These are phyloP conservation scores for Fusarium anthophilum DNA, from an alignment of 2,329 filamentous ascomycete genomes.

Conservation along the genomic window DNA sequence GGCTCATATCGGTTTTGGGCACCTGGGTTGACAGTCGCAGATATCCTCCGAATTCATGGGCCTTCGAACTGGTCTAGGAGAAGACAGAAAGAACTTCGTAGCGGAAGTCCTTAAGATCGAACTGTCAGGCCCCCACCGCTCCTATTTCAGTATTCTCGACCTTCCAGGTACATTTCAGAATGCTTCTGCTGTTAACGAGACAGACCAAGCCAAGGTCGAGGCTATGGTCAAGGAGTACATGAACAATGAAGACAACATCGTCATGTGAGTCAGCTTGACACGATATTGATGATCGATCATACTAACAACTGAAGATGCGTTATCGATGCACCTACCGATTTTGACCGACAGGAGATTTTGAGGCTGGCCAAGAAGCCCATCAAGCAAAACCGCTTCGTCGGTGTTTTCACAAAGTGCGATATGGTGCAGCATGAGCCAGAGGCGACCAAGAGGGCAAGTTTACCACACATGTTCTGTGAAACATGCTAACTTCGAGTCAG, in stretches of 20 bases:
- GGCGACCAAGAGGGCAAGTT: slow-evolving; percentile 7
- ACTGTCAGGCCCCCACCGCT: slow-evolving; percentile 48
- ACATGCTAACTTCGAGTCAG: slow-evolving; percentile 9
- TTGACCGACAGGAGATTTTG: slow-evolving; percentile 46
- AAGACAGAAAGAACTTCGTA: slow-evolving; percentile 48
- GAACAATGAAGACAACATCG: slow-evolving; percentile 48
- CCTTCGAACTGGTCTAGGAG: slow-evolving; percentile 37
- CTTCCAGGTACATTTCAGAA: slow-evolving; percentile 48
- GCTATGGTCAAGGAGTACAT: slow-evolving; percentile 50
- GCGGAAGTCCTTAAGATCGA: slow-evolving; percentile 51
- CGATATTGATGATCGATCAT: accelerated
- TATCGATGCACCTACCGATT: slow-evolving; percentile 44
- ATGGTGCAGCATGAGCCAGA: slow-evolving; percentile 21
- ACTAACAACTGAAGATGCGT: slow-evolving; percentile 44
- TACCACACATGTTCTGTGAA: accelerated
- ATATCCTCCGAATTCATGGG: slow-evolving; percentile 45
- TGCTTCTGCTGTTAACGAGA: slow-evolving; percentile 38
- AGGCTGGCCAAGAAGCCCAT: slow-evolving; percentile 41
- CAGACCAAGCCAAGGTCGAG: slow-evolving; percentile 44
- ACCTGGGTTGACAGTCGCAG: slow-evolving; percentile 12
- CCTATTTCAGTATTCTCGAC: slow-evolving; percentile 51
- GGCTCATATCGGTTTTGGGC: not conserved
- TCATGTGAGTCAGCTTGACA: slow-evolving; percentile 45
- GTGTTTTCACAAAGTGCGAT: slow-evolving; percentile 53
- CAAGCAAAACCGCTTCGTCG: slow-evolving; percentile 45